Evolutionary conservation across 2,329 filamentous ascomycete species (phyloP), one percentile per base, ranked within the genome.

Genomic region (Aspergillus thermomutatus): DNA sequence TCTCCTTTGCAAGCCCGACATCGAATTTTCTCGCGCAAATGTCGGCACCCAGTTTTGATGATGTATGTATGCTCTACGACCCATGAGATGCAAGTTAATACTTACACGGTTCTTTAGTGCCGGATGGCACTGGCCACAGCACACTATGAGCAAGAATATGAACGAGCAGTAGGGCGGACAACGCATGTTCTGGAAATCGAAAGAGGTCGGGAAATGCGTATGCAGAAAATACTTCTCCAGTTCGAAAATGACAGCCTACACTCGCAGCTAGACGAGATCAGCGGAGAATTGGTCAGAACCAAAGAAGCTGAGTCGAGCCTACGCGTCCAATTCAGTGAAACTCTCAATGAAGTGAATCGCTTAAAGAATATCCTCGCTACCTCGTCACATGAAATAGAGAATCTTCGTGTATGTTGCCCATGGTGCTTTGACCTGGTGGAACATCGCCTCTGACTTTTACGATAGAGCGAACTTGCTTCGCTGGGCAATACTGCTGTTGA

Each of bases 181-280:
- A 83, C 90, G 53, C 78, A 87, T 10, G 80, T 95, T 54, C 77
- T 85, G 63, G 89, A 90, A 66, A 86, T 91, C 62, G 92, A 97
- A 72, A 85, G 87, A 58, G 80, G 84, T 41, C 86, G 92, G 49
- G 83, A 87, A 61, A 75, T 91, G 52, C 85, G 85, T 63, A 80
- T 93, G 59, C 84, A 87, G 60, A 80, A 87, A 54, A 76, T 92
- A 53, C 75, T 92, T n/a, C 78, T 90, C n/a, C 82, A 87, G 60
- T 86, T 92, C 62, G 88, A 95, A 60, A 90, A 88, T 61, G 83
- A 87, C 49, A 80, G 83, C 9, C 74, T 96, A 27, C 83, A 85
- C 61, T 82, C 86, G 47, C 81, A 87, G 60, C 72, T 92, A 19
- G 79, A 84, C 25, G 64, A 69, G 52, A 81, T 83, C 46, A 81